Percentiles rank a stretch among this genome's conserved stretches.
Evolutionary conservation across 1,284 basidiomycete genomes (phyloP).

Genomic region (Cryptococcus depauperatus): DNA sequence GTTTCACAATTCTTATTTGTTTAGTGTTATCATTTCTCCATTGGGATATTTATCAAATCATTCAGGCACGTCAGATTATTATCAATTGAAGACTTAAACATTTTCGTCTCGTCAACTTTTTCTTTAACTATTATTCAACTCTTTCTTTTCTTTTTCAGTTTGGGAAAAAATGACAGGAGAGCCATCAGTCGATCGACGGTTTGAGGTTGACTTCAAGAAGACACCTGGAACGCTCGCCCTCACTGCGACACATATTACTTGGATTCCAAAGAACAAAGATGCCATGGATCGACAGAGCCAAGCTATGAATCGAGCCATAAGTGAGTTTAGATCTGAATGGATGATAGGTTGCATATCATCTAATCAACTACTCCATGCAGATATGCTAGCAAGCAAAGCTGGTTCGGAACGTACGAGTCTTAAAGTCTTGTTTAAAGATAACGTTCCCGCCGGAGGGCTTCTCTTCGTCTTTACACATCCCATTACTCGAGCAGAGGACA

Average conservation of each 20-base stretch:
- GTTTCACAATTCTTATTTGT: too few relatives aligned
- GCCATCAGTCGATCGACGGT: constrained; percentile 16
- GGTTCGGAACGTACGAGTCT: constrained; percentile 33
- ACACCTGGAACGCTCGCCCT: constrained; percentile 37
- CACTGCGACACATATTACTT: constrained; percentile 36
- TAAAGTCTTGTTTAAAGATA: constrained; percentile 41
- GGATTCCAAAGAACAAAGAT: constrained; percentile 31
- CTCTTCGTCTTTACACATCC: constrained; percentile 38
- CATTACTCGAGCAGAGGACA: constrained; percentile 20
- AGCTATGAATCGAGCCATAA: constrained; percentile 35
- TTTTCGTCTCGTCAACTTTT: neutral
- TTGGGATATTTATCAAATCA: too few relatives aligned
- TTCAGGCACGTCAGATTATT: too few relatives aligned
- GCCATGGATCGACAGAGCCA: constrained; percentile 40
- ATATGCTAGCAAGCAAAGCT: constrained; percentile 42
- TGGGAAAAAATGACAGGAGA: constrained; percentile 13
- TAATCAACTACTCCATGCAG: constrained; percentile 12
- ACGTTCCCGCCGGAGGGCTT: constrained; percentile 39
- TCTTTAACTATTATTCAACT: neutral
- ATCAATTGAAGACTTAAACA: too few relatives aligned
- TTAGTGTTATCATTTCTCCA: too few relatives aligned
- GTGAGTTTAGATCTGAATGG: constrained; percentile 18
- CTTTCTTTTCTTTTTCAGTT: too few relatives aligned
- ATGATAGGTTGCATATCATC: neutral
- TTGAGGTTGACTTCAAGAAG: constrained; percentile 39